Percentiles rank a stretch among this genome's conserved stretches.
Conservation (phyloP, 768 basidiomycete species). For the Daedaleopsis nitida region DNA sequence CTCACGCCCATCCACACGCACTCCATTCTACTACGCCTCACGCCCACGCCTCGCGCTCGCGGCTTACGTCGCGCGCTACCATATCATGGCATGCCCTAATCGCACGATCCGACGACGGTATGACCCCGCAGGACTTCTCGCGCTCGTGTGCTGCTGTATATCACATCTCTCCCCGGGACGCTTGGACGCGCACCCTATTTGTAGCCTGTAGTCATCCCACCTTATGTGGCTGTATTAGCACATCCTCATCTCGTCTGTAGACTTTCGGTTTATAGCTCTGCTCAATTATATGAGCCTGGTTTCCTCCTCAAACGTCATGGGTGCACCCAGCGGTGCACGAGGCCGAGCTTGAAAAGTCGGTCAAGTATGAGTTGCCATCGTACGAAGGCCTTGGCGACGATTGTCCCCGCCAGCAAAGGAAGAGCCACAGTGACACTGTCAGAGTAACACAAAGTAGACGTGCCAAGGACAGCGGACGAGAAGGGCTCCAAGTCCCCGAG, state of each 20-base stretch:
- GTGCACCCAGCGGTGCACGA: no score
- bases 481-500: no score
- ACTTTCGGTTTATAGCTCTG: not conserved
- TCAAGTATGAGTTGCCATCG: no score
- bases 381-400: no score
- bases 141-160: conserved; percentile 8
- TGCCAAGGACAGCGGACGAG: no score
- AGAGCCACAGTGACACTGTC: no score
- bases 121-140: not conserved
- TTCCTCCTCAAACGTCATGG: no score
- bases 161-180: not conserved
- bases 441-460: no score
- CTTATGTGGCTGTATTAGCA: conserved; percentile 14
- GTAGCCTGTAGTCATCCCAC: conserved; percentile 15
- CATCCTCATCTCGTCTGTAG: not conserved
- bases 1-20: not conserved
- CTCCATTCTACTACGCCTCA: not conserved
- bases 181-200: conserved; percentile 4
- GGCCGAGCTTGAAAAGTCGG: no score
- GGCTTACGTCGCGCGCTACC: no score
- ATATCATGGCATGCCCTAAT: not conserved
- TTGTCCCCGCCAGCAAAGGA: no score
- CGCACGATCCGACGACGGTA: not conserved
- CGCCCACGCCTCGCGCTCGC: not conserved
- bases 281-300: not conserved